phyloP scores from a whole-genome alignment of 2,329 filamentous ascomycete genomes.

The Curvularia lunata region DNA sequence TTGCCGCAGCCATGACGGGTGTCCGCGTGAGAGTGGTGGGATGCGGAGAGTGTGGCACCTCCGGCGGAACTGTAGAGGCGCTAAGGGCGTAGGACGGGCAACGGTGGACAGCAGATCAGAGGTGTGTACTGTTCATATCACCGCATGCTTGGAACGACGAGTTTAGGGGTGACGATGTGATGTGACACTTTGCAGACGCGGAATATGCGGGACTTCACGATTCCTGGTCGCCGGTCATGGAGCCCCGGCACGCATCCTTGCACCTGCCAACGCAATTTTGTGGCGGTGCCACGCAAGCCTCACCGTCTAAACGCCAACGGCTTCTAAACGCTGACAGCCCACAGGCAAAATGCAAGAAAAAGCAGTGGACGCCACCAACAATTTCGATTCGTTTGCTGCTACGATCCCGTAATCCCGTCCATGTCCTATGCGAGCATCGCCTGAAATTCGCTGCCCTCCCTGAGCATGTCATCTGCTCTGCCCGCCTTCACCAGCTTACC shows the following conservation, averaged over 20 bases:
- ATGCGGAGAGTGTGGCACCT: constrained; percentile 11
- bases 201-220: constrained; percentile 26
- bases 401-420: not conserved
- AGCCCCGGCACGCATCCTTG: constrained; percentile 14
- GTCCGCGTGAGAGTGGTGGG: constrained; percentile 21
- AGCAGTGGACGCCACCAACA: not conserved
- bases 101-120: not conserved
- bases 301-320: not conserved
- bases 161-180: not conserved
- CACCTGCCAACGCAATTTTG: constrained; percentile 22
- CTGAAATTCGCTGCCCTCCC: constrained; percentile 42
- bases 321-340: too few species aligned
- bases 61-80: constrained; percentile 1
- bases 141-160: constrained; percentile 20
- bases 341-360: too few species aligned
- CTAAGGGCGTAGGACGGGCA: not conserved
- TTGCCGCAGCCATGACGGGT: constrained; percentile 37
- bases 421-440: constrained; percentile 39
- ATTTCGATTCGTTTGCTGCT: not conserved
- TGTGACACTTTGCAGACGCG: constrained; percentile 21
- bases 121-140: constrained; percentile 8
- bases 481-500: constrained; percentile 54
- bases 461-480: constrained; percentile 44
- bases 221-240: constrained; percentile 19
- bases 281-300: constrained; percentile 24